Percentiles rank a stretch among this genome's conserved stretches.
These are phyloP conservation scores for Microsporum canis DNA, from an alignment of 2,329 filamentous ascomycete species.

Conservation along the genomic window DNA sequence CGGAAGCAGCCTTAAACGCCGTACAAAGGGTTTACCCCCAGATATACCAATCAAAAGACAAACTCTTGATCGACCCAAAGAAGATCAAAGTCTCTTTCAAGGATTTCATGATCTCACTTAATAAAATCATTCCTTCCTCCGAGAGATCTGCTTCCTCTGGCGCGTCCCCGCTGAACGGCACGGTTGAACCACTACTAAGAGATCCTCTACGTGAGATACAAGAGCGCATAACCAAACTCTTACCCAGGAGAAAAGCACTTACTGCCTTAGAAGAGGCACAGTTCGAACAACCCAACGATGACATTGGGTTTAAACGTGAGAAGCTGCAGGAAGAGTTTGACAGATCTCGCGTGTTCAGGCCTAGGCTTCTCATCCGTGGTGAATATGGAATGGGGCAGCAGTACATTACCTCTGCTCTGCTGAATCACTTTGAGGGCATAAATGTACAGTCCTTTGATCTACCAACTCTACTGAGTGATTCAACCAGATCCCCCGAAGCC, in stretches of 20 bases:
- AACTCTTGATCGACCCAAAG: slow-evolving; percentile 73
- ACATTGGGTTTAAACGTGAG: slow-evolving; percentile 76
- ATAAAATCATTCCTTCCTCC: slow-evolving; percentile 91
- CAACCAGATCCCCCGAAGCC: slow-evolving; percentile 68
- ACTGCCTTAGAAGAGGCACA: slow-evolving; percentile 91
- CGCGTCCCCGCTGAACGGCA: slow-evolving; percentile 66
- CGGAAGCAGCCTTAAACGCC: slow-evolving; percentile 87
- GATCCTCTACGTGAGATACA: slow-evolving; percentile 61
- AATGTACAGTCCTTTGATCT: slow-evolving; percentile 94
- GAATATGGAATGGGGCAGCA: slow-evolving; percentile 81
- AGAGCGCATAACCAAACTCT: slow-evolving; percentile 56
- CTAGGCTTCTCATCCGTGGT: slow-evolving; percentile 75
- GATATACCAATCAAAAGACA: slow-evolving; percentile 83
- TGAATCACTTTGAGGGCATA: slow-evolving; percentile 85
- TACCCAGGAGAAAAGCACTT: slow-evolving; percentile 74
- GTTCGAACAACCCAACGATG: slow-evolving; percentile 72
- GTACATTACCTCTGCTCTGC: slow-evolving; percentile 71
- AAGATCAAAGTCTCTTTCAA: slow-evolving; percentile 80
- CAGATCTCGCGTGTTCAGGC: slow-evolving; percentile 74
- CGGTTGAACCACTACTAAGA: slow-evolving; percentile 69
- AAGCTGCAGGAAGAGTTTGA: slow-evolving; percentile 71
- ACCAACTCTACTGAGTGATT: slow-evolving; percentile 72
- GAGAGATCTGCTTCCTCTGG: slow-evolving; percentile 79
- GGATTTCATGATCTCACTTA: slow-evolving; percentile 94
- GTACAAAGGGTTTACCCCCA: slow-evolving; percentile 94